Conservation (phyloP, 768 basidiomycete species). For the Hebeloma cylindrosporum region DNA sequence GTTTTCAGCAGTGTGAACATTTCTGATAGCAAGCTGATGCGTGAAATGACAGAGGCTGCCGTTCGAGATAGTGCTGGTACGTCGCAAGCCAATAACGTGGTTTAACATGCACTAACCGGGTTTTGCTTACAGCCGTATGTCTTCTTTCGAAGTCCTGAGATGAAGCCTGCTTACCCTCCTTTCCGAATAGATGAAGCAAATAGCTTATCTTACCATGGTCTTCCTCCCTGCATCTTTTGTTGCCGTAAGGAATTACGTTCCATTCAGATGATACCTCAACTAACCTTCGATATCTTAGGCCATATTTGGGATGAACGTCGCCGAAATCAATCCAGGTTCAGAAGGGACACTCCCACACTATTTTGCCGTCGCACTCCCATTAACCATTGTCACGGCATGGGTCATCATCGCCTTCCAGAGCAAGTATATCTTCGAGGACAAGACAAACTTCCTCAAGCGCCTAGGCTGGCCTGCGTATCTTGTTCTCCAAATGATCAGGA, state of each 20-base stretch:
- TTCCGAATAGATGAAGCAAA: conserved; percentile 38
- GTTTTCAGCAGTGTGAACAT: conserved; percentile 49
- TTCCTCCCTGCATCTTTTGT: conserved; percentile 52
- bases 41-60: conserved; percentile 39
- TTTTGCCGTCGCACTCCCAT: conserved; percentile 38
- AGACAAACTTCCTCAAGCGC: conserved; percentile 29
- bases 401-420: conserved; percentile 54
- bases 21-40: conserved; percentile 43
- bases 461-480: conserved; percentile 37
- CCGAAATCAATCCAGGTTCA: conserved; percentile 37
- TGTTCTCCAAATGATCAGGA: neutral
- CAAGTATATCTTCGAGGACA: conserved; percentile 33
- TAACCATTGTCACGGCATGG: conserved; percentile 57
- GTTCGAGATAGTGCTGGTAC: conserved; percentile 31
- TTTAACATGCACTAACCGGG: neutral
- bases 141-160: neutral
- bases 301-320: conserved; percentile 41
- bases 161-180: neutral
- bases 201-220: conserved; percentile 53
- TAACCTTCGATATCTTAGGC: conserved; percentile 19
- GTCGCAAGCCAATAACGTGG: neutral
- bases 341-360: conserved; percentile 44
- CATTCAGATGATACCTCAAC: neutral
- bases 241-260: conserved; percentile 24
- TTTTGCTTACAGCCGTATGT: conserved; percentile 10